These are phyloP conservation scores for Perkinsela sp. DNA, from an alignment of 208 protist species.

Conservation along the genomic window DNA sequence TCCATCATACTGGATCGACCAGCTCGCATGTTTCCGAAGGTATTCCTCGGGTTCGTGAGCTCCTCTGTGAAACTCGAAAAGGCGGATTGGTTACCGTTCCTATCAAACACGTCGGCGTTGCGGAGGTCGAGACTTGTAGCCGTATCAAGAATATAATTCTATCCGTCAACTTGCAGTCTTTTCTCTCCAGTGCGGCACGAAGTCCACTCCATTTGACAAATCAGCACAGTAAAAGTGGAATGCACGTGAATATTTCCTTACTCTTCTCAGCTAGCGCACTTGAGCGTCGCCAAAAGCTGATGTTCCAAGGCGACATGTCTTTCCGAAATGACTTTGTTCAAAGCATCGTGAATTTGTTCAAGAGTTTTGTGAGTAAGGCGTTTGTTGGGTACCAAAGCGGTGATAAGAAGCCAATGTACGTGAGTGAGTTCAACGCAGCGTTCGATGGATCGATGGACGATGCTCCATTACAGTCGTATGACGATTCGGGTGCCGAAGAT, in stretches of 20 bases:
- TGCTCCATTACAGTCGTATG: too few relatives aligned
- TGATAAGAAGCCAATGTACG: too few relatives aligned
- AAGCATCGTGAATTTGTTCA: background rate
- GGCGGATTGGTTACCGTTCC: background rate
- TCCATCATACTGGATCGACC: conserved; percentile 96
- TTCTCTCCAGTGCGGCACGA: background rate
- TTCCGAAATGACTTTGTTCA: background rate
- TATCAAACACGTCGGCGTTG: background rate
- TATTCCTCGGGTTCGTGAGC: conserved; percentile 91
- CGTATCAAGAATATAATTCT: background rate
- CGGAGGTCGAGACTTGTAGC: background rate
- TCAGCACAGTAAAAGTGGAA: background rate
- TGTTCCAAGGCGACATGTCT: background rate
- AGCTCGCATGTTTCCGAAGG: conserved; percentile 97
- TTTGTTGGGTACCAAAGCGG: too few relatives aligned
- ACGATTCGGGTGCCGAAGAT: too few relatives aligned
- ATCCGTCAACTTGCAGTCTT: background rate
- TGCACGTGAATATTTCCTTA: background rate
- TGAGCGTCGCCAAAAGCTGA: background rate
- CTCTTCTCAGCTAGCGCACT: background rate
- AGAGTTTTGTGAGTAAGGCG: background rate
- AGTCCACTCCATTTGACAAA: background rate
- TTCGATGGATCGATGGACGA: too few relatives aligned
- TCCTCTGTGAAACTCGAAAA: conserved; percentile 51
- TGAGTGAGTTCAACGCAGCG: too few relatives aligned